Percentiles rank a stretch among this genome's conserved stretches.
phyloP scores from a whole-genome alignment of 176 grass and related monocot species.

The Luzula sylvatica region DNA sequence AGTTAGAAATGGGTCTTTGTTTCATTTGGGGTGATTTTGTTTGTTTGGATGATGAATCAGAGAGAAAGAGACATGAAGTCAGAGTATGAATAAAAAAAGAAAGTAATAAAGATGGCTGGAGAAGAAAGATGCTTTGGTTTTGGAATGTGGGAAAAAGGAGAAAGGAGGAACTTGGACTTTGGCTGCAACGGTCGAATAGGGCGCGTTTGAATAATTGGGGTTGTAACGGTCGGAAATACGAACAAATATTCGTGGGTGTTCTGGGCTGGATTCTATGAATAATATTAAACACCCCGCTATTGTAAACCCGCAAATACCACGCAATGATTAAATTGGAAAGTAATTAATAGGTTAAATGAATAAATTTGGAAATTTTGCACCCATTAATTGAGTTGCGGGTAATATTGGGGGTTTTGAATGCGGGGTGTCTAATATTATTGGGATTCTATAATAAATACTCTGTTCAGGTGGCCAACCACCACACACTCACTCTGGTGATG shows the following conservation, averaged over 20 bases:
- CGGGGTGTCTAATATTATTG: too few species aligned
- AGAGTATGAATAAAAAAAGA: constrained; percentile 3
- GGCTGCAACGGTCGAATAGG: constrained; percentile 50
- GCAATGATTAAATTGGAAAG: too few species aligned
- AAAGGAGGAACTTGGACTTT: constrained; percentile 1
- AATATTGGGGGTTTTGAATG: too few species aligned
- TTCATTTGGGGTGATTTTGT: constrained; percentile 11
- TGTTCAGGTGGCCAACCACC: too few species aligned
- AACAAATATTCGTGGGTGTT: neutral
- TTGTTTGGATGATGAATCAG: neutral
- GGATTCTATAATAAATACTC: too few species aligned
- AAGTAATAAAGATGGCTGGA: constrained; percentile 1
- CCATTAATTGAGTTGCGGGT: too few species aligned
- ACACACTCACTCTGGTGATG: too few species aligned
- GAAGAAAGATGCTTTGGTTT: constrained; percentile 13
- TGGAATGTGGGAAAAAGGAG: neutral
- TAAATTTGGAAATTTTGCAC: too few species aligned
- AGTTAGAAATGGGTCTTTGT: neutral
- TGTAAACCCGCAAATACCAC: too few species aligned
- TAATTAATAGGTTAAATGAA: too few species aligned
- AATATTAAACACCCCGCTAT: too few species aligned
- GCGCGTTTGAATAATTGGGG: constrained; percentile 29
- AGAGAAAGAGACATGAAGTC: constrained; percentile 3
- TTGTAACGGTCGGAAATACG: constrained; percentile 50
- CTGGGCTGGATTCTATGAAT: too few species aligned